Evolutionary conservation across 768 basidiomycete genomes (phyloP), one percentile per base, ranked within the genome.

Genomic region (Naganishia onofrii): DNA sequence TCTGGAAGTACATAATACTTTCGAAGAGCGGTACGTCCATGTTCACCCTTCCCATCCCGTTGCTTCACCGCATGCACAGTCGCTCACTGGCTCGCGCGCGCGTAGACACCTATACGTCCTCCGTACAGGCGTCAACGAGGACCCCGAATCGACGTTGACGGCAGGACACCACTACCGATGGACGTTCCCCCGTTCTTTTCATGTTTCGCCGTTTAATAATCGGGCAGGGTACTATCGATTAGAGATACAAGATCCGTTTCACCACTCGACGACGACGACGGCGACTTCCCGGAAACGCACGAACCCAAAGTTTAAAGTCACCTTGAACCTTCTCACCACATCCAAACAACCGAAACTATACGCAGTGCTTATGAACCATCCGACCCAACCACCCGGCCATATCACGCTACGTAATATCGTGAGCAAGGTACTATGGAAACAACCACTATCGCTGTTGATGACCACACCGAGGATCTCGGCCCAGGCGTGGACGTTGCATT

Each of bases 121-220:
- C 0, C 81, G 85, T 67, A 71, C 83, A 0, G 84, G 83, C 15
- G 76, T 76, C 15, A 78, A 81, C 34, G 86, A 87, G 76, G 86
- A 87, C 68, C 38, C 70, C 29, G 54, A 28, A 28, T 42, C 42
- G 10, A 56, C 23, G 26, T 31, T 56, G 32, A 82, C 58, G 0
- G 29, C n/a, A n/a, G n/a, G n/a, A n/a, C n/a, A 84, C 71, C 83
- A 87, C 67, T 84, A 88, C 71, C 85, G 87, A 67, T 90, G 89
- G 87, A 87, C 85, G 0, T 86, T 90, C 66, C 83, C 82, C 23
- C 86, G 88, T 29, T 83, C 85, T 71, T 90, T 90, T 76, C 88
- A 90, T 73, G 89, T 90, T 55, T 90, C 88, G 0, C 88, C 89
- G 0, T 90, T 89, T 83, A 90, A 89, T 76, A 87, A 89, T 74